A percentile compares a stretch with the other conserved stretches of the same genome.
Evolutionary conservation across 345 rosid species (phyloP).

Genomic region (Sonneratia alba): DNA sequence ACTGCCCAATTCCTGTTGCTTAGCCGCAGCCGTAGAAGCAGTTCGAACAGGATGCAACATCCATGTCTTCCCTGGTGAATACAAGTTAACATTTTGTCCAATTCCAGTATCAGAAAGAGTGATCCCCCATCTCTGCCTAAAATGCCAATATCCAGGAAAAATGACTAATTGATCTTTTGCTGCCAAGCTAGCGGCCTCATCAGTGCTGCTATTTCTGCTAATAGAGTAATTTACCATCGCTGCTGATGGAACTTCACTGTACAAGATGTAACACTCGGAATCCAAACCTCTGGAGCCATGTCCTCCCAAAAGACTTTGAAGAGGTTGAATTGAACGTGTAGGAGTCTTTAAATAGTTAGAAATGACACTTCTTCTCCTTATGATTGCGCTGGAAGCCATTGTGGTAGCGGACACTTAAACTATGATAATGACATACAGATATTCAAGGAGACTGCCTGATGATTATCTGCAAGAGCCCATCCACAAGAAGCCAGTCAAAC

Average conservation of each 20-base stretch:
- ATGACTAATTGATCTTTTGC: conserved; percentile 18
- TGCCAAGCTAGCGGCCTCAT: conserved; percentile 5
- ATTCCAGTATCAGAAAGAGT: conserved; percentile 14
- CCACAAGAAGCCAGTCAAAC: background rate
- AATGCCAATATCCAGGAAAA: conserved; percentile 16
- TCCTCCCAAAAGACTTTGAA: conserved; percentile 21
- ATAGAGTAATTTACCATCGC: conserved; percentile 10
- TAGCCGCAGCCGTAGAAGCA: conserved; percentile 57
- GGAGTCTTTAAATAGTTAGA: conserved; percentile 31
- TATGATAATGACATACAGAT: conserved; percentile 11
- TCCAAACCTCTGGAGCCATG: conserved; percentile 18
- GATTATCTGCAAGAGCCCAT: background rate
- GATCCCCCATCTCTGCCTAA: conserved; percentile 18
- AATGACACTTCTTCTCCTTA: conserved; percentile 41
- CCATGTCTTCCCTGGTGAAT: conserved; percentile 26
- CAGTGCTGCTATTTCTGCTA: conserved; percentile 9
- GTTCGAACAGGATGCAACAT: conserved; percentile 25
- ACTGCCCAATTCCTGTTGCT: conserved; percentile 37
- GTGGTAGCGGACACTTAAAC: conserved; percentile 11
- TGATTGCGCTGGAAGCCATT: conserved; percentile 72
- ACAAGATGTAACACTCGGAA: conserved; percentile 19
- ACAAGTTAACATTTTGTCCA: conserved; percentile 19
- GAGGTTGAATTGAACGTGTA: conserved; percentile 18
- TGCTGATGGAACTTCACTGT: conserved; percentile 7
- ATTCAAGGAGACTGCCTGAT: background rate